Percentiles rank a stretch among this genome's conserved stretches.
Conservation (phyloP, 257 asterid species). For the Solanum paucissectum region DNA sequence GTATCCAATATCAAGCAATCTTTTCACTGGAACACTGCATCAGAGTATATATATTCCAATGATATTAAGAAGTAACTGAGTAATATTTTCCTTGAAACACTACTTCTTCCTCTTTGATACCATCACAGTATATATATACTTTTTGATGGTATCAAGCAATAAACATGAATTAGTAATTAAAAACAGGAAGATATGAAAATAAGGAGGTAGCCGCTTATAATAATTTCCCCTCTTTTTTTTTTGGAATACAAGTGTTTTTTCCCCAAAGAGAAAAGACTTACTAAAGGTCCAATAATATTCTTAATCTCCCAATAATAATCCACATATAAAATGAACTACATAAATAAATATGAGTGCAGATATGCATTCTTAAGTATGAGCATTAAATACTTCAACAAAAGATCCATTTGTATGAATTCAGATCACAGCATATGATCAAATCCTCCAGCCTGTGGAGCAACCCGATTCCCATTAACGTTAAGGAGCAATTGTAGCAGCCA, state of each 20-base stretch:
- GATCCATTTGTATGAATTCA: background rate
- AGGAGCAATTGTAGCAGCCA: constrained; percentile 76
- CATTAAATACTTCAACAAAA: background rate
- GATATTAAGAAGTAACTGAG: rapidly evolving
- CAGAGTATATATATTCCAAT: no score
- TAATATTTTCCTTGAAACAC: no score
- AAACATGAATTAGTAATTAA: no score
- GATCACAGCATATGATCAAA: constrained; percentile 41
- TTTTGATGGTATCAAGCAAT: background rate
- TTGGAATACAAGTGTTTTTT: background rate
- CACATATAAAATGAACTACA: background rate
- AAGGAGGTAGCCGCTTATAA: background rate
- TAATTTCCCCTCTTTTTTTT: no score
- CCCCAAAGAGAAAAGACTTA: background rate
- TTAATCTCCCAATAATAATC: background rate
- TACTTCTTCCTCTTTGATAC: background rate
- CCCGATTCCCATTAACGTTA: constrained; percentile 67
- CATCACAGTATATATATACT: no score
- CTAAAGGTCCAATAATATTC: background rate
- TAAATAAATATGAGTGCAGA: background rate
- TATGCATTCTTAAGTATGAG: background rate
- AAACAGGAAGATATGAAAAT: no score
- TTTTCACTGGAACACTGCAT: no score
- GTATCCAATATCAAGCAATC: background rate
- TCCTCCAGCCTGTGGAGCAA: constrained; percentile 54